phyloP scores from a whole-genome alignment of 1,139 yeast genomes.

The Sugiyamaella paludigena region DNA sequence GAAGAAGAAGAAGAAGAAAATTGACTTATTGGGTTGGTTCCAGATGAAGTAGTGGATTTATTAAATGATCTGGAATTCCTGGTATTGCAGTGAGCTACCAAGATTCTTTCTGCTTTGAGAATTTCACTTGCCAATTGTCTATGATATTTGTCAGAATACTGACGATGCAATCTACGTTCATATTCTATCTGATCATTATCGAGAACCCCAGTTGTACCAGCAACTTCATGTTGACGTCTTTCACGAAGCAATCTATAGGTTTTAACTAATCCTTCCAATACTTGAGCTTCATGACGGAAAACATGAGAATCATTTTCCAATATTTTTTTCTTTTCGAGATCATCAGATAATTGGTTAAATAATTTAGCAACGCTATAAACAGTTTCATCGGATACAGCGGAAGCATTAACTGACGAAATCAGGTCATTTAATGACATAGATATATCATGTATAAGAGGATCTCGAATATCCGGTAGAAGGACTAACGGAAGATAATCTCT shows the following conservation, averaged over 20 bases:
- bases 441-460: conserved; percentile 27
- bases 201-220: background rate
- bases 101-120: conserved; percentile 24
- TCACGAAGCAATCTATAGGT: conserved; percentile 16
- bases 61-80: conserved; percentile 3
- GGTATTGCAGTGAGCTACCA: conserved; percentile 26
- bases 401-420: conserved; percentile 31
- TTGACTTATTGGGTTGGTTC: background rate
- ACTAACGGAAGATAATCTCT: conserved; percentile 33
- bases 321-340: conserved; percentile 14
- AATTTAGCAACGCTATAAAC: conserved; percentile 24
- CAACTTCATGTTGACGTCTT: conserved; percentile 10
- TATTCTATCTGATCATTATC: background rate
- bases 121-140: conserved; percentile 22
- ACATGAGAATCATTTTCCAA: conserved; percentile 23
- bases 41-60: background rate
- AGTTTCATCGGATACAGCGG: conserved; percentile 29
- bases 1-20: background rate
- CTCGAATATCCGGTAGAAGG: conserved; percentile 30
- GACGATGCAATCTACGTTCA: conserved; percentile 4
- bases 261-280: conserved; percentile 21
- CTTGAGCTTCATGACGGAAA: conserved; percentile 25
- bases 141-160: conserved; percentile 18
- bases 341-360: conserved; percentile 24
- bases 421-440: conserved; percentile 33